Evolutionary conservation across 1,284 basidiomycete species (phyloP).

Genomic region (Tylopilus sp.): DNA sequence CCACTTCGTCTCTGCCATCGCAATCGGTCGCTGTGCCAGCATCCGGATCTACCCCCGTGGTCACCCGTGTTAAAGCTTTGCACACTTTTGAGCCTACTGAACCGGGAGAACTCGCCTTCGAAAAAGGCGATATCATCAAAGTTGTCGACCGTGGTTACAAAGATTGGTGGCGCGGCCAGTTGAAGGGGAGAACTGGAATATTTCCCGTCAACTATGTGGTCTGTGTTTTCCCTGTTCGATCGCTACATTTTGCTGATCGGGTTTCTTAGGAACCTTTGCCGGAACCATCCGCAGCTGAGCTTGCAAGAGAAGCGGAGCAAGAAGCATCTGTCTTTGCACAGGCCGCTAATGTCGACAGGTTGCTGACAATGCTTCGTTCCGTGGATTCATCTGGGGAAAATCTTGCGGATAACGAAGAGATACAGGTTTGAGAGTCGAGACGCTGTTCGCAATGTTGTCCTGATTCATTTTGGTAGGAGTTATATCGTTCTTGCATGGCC

Average conservation of each 20-base stretch:
- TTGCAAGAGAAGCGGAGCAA: constrained; percentile 88
- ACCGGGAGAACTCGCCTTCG: constrained; percentile 92
- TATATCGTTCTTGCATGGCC: constrained; percentile 92
- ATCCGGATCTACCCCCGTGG: constrained; percentile 51
- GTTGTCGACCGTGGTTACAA: constrained; percentile 96
- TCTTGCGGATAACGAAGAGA: constrained; percentile 94
- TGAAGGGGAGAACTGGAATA: constrained; percentile 94
- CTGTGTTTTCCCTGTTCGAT: constrained; percentile 41
- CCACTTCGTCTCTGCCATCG: constrained; percentile 40
- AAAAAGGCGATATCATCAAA: constrained; percentile 95
- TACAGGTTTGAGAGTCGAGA: constrained; percentile 68
- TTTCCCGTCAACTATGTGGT: constrained; percentile 99
- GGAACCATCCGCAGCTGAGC: constrained; percentile 83
- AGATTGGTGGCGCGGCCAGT: constrained; percentile 98
- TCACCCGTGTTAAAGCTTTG: constrained; percentile 90
- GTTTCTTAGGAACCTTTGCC: constrained; percentile 83
- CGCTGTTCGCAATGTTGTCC: not conserved
- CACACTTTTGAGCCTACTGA: constrained; percentile 93
- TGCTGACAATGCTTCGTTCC: constrained; percentile 84
- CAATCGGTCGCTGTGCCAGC: constrained; percentile 25
- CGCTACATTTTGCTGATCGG: constrained; percentile 14
- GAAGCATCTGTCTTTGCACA: constrained; percentile 91
- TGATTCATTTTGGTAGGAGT: constrained; percentile 63
- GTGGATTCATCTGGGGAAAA: constrained; percentile 87
- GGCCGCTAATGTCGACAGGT: constrained; percentile 88